Base-by-base conservation (phyloP, 768 basidiomycete species). In the Saitozyma sp. region DNA sequence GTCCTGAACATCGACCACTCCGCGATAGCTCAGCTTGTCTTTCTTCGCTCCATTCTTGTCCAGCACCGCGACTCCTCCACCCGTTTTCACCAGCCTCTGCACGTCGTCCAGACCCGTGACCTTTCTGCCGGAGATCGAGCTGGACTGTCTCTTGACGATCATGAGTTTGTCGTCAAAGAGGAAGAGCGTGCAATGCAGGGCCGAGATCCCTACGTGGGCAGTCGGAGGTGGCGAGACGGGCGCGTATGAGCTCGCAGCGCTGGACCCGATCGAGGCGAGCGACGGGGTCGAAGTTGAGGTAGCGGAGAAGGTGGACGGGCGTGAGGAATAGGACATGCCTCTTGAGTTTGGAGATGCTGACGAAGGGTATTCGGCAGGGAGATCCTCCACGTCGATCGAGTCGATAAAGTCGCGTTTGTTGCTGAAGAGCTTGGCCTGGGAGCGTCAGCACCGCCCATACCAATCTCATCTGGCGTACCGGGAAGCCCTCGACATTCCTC, bases 111-210 rank as follows among this genome's bases (percentile, higher is more conserved):
- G 40, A 82, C 86, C 49, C 85, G 78, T 79, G 11, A 78, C 70
- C 40, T 68, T 72, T 5, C 75, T 62, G 1, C 80, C 81, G 1
- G 73, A 71, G 41, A 75, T 58, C 1, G 73, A 61, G 14, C 68
- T 63, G 0, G 73, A 69, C 13, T 80, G 90, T 37, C 96, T 85
- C 81, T 97, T 97, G 52, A 88, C 89, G 63, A 99, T 86, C 76
- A 98, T 84, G 19, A 99, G 82, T 73, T 91, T 91, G 80, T 99
- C 95, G 65, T 93, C 90, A 76, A 99, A 98, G 51, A 99, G 83
- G 77, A 98, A 90, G 38, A 99, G 81, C 2, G 90, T 91, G 78
- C 90, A 94, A 73, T 91, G 89, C 13, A 58, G 55, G 55, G 54
- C 16, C 95, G 83, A 0, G 84, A 82, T 37, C 50, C 42, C 54